A percentile compares a stretch with the other conserved stretches of the same genome.
Evolutionary conservation across 2,329 filamentous ascomycete genomes (phyloP).

Genomic region (Aureobasidium leucospermi): DNA sequence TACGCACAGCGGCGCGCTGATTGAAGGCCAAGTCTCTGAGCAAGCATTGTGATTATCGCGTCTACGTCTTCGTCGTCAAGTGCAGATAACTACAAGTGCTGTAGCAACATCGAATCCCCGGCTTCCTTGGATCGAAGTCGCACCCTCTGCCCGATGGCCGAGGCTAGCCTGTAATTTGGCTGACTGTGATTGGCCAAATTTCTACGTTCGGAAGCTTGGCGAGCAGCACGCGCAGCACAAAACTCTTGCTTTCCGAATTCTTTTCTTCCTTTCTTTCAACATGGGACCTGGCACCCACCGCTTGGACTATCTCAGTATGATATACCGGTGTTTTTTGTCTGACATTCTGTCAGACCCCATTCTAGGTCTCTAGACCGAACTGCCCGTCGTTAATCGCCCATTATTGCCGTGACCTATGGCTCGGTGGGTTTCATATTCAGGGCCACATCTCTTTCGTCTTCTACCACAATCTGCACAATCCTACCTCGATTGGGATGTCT

Average conservation of each 20-base stretch:
- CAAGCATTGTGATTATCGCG: constrained; percentile 32
- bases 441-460: constrained; percentile 32
- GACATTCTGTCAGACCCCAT: constrained; percentile 13
- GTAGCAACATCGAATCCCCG: not conserved
- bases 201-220: too few species aligned
- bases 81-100: not conserved
- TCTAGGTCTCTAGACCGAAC: constrained; percentile 38
- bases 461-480: too few species aligned
- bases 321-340: constrained; percentile 24
- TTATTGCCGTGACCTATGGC: constrained; percentile 31
- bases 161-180: not conserved
- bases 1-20: constrained; percentile 36
- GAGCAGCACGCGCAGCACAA: not conserved
- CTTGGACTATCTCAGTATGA: constrained; percentile 26
- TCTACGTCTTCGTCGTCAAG: constrained; percentile 1
- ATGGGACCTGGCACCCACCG: constrained; percentile 24
- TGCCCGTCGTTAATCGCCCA: constrained; percentile 49
- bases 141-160: not conserved
- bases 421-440: constrained; percentile 48
- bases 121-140: not conserved
- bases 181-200: not conserved
- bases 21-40: constrained; percentile 37
- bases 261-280: constrained; percentile 17
- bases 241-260: constrained; percentile 5
- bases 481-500: not conserved